These are phyloP conservation scores for Fraxinus americana DNA, from an alignment of 257 asterid genomes.

Conservation along the genomic window DNA sequence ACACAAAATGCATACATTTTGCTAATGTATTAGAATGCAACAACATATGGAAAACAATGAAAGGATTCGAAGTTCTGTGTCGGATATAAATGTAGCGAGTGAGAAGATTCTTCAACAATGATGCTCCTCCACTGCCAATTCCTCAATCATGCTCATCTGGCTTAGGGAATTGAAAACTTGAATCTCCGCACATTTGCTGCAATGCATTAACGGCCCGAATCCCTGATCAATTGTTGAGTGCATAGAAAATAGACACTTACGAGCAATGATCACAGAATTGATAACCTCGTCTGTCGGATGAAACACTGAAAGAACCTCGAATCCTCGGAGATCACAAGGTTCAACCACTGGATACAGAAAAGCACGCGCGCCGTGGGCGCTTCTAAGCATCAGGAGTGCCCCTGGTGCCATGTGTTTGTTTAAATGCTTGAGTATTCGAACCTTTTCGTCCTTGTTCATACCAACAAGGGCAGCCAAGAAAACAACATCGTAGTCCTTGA, in stretches of 20 bases:
- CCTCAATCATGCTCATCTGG: constrained; percentile 61
- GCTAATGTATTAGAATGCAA: not conserved
- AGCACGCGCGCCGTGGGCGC: constrained; percentile 89
- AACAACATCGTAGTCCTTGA: constrained; percentile 67
- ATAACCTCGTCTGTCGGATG: constrained; percentile 93
- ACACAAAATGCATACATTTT: not conserved
- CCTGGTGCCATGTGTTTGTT: constrained; percentile 68
- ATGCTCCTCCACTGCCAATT: constrained; percentile 57
- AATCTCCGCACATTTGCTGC: constrained; percentile 72
- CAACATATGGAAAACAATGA: not conserved
- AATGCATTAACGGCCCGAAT: constrained; percentile 32
- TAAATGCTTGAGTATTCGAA: constrained; percentile 54
- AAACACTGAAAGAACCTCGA: constrained; percentile 68
- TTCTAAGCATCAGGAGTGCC: constrained; percentile 73
- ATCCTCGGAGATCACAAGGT: constrained; percentile 61
- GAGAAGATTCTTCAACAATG: constrained; percentile 24
- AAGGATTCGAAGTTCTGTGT: not conserved
- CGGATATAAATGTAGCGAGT: not conserved
- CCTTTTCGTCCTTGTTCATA: constrained; percentile 67
- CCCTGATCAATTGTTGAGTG: constrained; percentile 17
- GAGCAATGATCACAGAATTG: constrained; percentile 78
- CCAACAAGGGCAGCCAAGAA: constrained; percentile 92
- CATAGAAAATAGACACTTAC: constrained; percentile 35
- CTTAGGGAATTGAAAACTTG: constrained; percentile 56
- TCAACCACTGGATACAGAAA: constrained; percentile 85